Conservation (phyloP, 1,284 basidiomycete species). For the Salmacisia buchloeana region DNA sequence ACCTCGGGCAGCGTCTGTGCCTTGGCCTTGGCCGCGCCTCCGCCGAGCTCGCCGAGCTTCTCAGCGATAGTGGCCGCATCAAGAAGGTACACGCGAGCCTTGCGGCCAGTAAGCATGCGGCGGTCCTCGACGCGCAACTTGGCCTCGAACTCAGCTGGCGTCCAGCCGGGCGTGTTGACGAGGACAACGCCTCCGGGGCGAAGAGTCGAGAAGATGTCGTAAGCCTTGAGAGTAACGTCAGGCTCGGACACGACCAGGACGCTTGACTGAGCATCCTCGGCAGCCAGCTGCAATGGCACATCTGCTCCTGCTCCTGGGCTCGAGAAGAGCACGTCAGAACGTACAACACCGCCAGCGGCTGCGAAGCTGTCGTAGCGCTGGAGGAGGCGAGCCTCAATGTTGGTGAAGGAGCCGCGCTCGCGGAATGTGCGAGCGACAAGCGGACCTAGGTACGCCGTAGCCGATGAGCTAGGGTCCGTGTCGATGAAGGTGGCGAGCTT, state of each 20-base stretch:
- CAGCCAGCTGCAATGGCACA: slow-evolving; percentile 36
- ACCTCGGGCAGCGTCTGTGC: slow-evolving; percentile 28
- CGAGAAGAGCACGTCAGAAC: slow-evolving; percentile 39
- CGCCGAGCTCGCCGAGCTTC: slow-evolving; percentile 33
- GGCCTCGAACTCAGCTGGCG: slow-evolving; percentile 38
- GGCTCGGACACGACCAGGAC: slow-evolving; percentile 42
- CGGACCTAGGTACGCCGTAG: slow-evolving; percentile 30
- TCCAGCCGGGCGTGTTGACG: slow-evolving; percentile 43
- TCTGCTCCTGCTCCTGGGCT: slow-evolving; percentile 28
- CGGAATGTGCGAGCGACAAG: slow-evolving; percentile 37
- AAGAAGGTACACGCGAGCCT: slow-evolving; percentile 35
- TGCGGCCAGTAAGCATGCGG: slow-evolving; percentile 35
- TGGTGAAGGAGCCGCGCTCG: slow-evolving; percentile 19
- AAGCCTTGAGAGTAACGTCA: slow-evolving; percentile 34
- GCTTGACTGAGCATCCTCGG: slow-evolving; percentile 30
- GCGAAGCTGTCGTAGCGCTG: slow-evolving; percentile 48
- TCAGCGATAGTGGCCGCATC: slow-evolving; percentile 38
- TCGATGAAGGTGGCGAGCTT: slow-evolving; percentile 43
- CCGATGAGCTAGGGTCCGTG: slow-evolving; percentile 29
- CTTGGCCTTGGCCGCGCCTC: slow-evolving; percentile 36
- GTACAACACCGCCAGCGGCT: slow-evolving; percentile 34
- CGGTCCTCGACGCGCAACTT: slow-evolving; percentile 44
- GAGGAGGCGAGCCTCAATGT: slow-evolving; percentile 36
- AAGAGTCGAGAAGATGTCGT: slow-evolving; percentile 38
- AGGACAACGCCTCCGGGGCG: slow-evolving; percentile 41